These are phyloP conservation scores for Monosporozyma unispora DNA, from an alignment of 805 yeast genomes.

Conservation along the genomic window DNA sequence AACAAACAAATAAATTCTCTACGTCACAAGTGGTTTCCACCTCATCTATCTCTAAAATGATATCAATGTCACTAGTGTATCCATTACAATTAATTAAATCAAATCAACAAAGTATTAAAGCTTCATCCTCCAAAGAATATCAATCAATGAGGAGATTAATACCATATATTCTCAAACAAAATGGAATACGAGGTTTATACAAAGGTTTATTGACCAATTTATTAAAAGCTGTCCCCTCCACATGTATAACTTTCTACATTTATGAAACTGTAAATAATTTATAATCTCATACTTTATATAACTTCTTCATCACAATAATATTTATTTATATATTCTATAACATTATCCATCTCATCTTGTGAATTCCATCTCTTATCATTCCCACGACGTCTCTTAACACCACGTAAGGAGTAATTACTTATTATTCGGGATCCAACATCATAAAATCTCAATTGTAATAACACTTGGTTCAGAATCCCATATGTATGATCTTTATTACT, in stretches of 20 bases:
- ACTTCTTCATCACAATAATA: neutral
- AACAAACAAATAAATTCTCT: constrained; percentile 23
- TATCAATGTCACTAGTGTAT: constrained; percentile 60
- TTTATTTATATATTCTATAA: neutral
- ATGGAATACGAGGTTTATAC: constrained; percentile 66
- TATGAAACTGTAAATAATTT: constrained; percentile 53
- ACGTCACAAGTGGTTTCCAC: constrained; percentile 47
- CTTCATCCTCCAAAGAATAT: constrained; percentile 12
- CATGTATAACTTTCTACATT: constrained; percentile 79
- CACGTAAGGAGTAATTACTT: neutral
- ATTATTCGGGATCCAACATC: neutral
- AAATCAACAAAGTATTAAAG: constrained; percentile 51
- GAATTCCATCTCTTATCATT: neutral
- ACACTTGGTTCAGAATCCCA: neutral
- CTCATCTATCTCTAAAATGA: constrained; percentile 59
- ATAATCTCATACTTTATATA: constrained; percentile 1
- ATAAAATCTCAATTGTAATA: neutral
- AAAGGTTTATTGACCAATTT: constrained; percentile 76
- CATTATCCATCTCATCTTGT: neutral
- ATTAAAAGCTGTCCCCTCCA: constrained; percentile 81
- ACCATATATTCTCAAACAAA: constrained; percentile 34
- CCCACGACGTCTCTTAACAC: neutral
- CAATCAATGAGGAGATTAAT: constrained; percentile 29
- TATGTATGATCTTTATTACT: neutral
- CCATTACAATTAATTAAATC: constrained; percentile 80